Percentiles rank a stretch among this genome's conserved stretches.
These are phyloP conservation scores for Globisporangium barbulae DNA, from an alignment of 352 stramenopile genomes.

Conservation along the genomic window DNA sequence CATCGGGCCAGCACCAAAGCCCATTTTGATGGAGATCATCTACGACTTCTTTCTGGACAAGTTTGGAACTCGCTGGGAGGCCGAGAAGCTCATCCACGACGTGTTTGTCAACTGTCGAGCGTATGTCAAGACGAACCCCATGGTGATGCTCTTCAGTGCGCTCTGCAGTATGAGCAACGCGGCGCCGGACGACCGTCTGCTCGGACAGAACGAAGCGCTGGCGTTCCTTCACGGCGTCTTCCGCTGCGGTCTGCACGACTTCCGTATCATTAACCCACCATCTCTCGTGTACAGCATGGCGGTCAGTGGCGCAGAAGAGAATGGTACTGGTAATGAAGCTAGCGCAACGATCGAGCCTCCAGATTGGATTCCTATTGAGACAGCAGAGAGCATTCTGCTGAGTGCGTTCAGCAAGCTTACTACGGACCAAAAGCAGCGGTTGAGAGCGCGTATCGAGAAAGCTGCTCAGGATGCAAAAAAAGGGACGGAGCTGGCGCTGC, in stretches of 20 bases:
- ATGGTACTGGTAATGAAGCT: not conserved
- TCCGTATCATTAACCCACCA: slow-evolving; percentile 40
- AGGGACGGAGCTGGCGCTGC: not conserved
- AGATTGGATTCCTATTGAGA: slow-evolving; percentile 37
- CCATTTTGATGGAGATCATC: slow-evolving; percentile 66
- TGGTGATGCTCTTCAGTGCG: slow-evolving; percentile 60
- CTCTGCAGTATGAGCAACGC: slow-evolving; percentile 70
- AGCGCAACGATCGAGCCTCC: not conserved
- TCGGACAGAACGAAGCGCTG: slow-evolving; percentile 69
- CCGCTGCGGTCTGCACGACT: slow-evolving; percentile 56
- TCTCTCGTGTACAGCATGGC: not conserved
- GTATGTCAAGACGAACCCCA: slow-evolving; percentile 30
- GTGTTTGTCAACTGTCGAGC: slow-evolving; percentile 77
- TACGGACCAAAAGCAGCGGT: slow-evolving; percentile 41
- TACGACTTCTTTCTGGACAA: slow-evolving; percentile 75
- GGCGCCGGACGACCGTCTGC: slow-evolving; percentile 49
- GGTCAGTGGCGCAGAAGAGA: not conserved
- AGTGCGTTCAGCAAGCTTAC: slow-evolving; percentile 47
- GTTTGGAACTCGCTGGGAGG: slow-evolving; percentile 67
- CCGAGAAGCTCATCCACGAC: slow-evolving; percentile 80
- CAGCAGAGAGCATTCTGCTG: slow-evolving; percentile 42
- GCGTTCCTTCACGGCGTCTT: slow-evolving; percentile 58
- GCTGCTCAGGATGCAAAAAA: slow-evolving; percentile 4
- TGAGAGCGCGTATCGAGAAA: slow-evolving; percentile 36
- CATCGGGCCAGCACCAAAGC: slow-evolving; percentile 48